Evolutionary conservation across 306 rosid genomes (phyloP).

Genomic region (Vigna unguiculata): DNA sequence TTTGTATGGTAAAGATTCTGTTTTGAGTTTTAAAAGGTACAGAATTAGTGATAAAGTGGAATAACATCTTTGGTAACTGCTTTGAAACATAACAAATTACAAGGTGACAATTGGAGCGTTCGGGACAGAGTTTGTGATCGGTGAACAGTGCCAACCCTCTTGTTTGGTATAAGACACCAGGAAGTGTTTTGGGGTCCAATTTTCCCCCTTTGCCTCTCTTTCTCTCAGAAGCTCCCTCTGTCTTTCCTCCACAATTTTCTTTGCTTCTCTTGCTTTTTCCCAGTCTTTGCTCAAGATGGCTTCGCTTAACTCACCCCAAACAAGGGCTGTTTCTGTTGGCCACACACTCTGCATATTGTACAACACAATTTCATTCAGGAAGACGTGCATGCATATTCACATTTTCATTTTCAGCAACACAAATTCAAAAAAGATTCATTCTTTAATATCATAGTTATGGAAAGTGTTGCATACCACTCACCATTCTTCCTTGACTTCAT

Average conservation of each 20-base stretch:
- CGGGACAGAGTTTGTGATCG: constrained; percentile 64
- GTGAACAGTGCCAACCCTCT: constrained; percentile 73
- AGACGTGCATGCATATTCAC: constrained; percentile 1
- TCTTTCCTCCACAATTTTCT: constrained; percentile 66
- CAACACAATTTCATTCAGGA: constrained; percentile 4
- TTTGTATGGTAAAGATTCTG: too few species aligned
- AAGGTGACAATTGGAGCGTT: constrained; percentile 62
- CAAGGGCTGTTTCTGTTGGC: constrained; percentile 70
- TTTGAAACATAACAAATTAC: background rate
- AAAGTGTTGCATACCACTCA: too few species aligned
- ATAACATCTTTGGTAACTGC: too few species aligned
- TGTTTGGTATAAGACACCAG: constrained; percentile 55
- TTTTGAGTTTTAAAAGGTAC: too few species aligned
- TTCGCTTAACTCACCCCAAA: constrained; percentile 74
- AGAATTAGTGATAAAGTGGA: too few species aligned
- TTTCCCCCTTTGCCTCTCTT: constrained; percentile 55
- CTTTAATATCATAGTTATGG: too few species aligned
- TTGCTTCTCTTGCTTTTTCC: constrained; percentile 73
- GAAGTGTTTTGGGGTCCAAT: constrained; percentile 75
- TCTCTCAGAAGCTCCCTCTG: constrained; percentile 63
- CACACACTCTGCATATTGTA: constrained; percentile 55
- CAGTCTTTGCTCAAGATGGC: constrained; percentile 63
- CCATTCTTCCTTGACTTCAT: background rate
- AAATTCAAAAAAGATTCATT: too few species aligned
- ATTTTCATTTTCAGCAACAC: background rate